A percentile compares a stretch with the other conserved stretches of the same genome.
Conservation (phyloP, 352 stramenopile species). For the Phytophthora tentaculata region DNA sequence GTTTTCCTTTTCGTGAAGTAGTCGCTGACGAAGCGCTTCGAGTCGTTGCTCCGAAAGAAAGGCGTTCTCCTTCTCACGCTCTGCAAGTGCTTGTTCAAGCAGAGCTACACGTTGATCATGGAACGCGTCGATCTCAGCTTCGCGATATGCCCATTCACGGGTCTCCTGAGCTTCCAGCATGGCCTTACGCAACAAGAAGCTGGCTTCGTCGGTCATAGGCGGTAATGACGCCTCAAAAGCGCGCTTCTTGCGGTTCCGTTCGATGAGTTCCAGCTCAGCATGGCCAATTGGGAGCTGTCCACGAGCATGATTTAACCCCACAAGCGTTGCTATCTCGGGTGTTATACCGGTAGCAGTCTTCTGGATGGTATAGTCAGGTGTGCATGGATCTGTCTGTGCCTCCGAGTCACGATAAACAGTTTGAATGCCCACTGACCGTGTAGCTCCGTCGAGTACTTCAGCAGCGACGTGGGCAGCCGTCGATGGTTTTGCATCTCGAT, state of each 20-base stretch:
- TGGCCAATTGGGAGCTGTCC: constrained; percentile 81
- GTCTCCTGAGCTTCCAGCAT: constrained; percentile 95
- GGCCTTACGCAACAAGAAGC: constrained; percentile 87
- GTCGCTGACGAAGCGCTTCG: constrained; percentile 82
- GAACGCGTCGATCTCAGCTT: constrained; percentile 90
- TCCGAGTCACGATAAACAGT: constrained; percentile 94
- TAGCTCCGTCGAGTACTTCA: constrained; percentile 50
- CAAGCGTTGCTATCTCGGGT: constrained; percentile 89
- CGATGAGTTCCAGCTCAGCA: constrained; percentile 92
- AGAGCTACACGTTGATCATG: constrained; percentile 82
- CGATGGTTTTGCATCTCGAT: constrained; percentile 11
- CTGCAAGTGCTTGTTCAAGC: constrained; percentile 82
- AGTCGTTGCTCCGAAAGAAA: constrained; percentile 93
- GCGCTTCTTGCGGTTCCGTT: constrained; percentile 87
- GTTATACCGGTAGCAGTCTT: constrained; percentile 48
- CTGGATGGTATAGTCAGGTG: constrained; percentile 90
- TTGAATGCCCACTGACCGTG: constrained; percentile 86
- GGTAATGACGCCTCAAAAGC: constrained; percentile 88
- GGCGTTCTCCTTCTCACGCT: constrained; percentile 90
- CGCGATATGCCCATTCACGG: constrained; percentile 86
- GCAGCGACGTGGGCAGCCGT: constrained; percentile 32
- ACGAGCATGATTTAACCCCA: constrained; percentile 64
- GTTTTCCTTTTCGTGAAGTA: constrained; percentile 83
- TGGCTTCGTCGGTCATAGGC: constrained; percentile 95
- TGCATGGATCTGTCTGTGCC: constrained; percentile 94